phyloP scores from a whole-genome alignment of 75 land plant genomes.

The Pinus taeda region DNA sequence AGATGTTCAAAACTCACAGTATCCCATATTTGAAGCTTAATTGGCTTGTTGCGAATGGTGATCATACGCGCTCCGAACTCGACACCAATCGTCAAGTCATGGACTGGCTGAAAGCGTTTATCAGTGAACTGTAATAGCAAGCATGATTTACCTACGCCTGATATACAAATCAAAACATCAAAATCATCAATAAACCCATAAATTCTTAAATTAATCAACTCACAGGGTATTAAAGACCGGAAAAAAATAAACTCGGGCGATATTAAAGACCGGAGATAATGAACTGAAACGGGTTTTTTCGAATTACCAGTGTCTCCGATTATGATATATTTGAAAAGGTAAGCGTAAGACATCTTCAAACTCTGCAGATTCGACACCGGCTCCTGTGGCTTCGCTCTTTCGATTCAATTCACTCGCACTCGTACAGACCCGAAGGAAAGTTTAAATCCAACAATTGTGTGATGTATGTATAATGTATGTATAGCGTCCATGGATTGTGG shows the following conservation, averaged over 20 bases:
- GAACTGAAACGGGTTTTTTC: background rate
- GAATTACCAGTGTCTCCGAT: constrained; percentile 71
- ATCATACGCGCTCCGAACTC: constrained; percentile 78
- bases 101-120: constrained; percentile 88
- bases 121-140: constrained; percentile 89
- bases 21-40: constrained; percentile 92
- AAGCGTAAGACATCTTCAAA: constrained; percentile 66
- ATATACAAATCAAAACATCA: background rate
- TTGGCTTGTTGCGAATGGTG: constrained; percentile 55
- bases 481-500: no score
- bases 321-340: constrained; percentile 83
- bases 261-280: background rate
- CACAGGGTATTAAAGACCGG: background rate
- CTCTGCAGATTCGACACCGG: background rate
- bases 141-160: constrained; percentile 97
- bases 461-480: no score
- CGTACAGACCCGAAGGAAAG: no score
- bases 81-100: constrained; percentile 79
- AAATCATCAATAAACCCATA: background rate
- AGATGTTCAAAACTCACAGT: constrained; percentile 46
- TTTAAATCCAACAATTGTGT: no score
- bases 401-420: background rate
- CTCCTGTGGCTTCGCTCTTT: background rate
- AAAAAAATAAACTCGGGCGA: background rate
- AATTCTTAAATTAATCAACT: background rate